These are phyloP conservation scores for Neoscytalidium dimidiatum DNA, from an alignment of 2,329 filamentous ascomycete species.

Conservation along the genomic window DNA sequence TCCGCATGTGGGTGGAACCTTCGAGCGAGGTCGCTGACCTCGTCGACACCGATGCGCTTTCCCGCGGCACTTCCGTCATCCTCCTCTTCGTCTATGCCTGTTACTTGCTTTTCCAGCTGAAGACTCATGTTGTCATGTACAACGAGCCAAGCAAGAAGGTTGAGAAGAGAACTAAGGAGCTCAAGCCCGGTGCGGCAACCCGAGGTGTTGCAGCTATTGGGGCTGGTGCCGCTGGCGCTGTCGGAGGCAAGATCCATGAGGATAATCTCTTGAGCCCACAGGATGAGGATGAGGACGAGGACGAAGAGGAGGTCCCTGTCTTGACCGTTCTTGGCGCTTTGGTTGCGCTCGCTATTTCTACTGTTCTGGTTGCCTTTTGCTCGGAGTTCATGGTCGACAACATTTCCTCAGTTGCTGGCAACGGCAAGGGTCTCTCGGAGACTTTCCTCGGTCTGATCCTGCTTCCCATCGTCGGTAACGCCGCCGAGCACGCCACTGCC, in stretches of 20 bases:
- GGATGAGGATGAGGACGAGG: conserved; percentile 54
- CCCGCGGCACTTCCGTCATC: conserved; percentile 75
- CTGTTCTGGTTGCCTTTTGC: conserved; percentile 77
- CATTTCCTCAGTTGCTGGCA: conserved; percentile 56
- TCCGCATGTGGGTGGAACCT: conserved; percentile 57
- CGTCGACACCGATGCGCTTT: conserved; percentile 36
- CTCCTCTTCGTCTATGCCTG: conserved; percentile 79
- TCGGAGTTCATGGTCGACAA: conserved; percentile 66
- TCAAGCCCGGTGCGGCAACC: conserved; percentile 52
- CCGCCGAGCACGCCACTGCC: conserved; percentile 66
- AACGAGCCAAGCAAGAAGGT: conserved; percentile 78
- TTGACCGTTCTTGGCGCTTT: conserved; percentile 73
- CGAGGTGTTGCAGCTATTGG: conserved; percentile 56
- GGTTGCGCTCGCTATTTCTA: conserved; percentile 69
- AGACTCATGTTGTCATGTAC: conserved; percentile 80
- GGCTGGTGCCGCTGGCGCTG: conserved; percentile 51
- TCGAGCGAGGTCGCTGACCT: not conserved
- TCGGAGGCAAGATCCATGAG: conserved; percentile 53
- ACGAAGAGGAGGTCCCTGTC: conserved; percentile 73
- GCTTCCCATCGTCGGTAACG: conserved; percentile 66
- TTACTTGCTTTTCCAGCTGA: conserved; percentile 89
- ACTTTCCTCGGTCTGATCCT: conserved; percentile 66
- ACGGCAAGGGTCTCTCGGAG: conserved; percentile 51
- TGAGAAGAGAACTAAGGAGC: conserved; percentile 54
- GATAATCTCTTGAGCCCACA: conserved; percentile 46